Evolutionary conservation across 2,329 filamentous ascomycete genomes (phyloP).

Genomic region (Fusarium chuoi): DNA sequence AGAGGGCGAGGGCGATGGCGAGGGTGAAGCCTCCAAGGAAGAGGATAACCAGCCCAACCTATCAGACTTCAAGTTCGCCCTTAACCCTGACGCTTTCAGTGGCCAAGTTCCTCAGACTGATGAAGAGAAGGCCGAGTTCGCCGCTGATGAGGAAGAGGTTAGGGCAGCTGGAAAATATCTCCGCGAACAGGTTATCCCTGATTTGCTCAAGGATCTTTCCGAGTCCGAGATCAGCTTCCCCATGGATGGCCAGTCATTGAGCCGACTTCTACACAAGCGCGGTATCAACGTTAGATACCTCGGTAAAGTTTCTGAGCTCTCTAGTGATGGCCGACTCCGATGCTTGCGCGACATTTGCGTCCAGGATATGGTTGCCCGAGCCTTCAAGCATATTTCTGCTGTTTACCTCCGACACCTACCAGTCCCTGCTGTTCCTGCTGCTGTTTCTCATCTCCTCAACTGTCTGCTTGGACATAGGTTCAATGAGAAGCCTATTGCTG

Average conservation of each 20-base stretch:
- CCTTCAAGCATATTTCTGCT: slow-evolving; percentile 92
- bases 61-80: slow-evolving; percentile 83
- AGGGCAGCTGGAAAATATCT: slow-evolving; percentile 84
- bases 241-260: slow-evolving; percentile 96
- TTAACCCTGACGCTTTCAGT: slow-evolving; percentile 96
- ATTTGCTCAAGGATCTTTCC: slow-evolving; percentile 84
- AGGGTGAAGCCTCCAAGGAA: slow-evolving; percentile 41
- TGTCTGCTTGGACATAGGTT: slow-evolving; percentile 84
- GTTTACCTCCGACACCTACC: slow-evolving; percentile 83
- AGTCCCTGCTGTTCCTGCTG: slow-evolving; percentile 80
- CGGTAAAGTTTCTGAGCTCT: slow-evolving; percentile 80
- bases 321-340: slow-evolving; percentile 76
- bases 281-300: slow-evolving; percentile 97
- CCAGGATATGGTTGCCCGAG: slow-evolving; percentile 94
- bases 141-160: slow-evolving; percentile 87
- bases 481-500: slow-evolving; percentile 80
- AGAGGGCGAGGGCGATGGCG: slow-evolving; percentile 45
- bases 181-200: slow-evolving; percentile 80
- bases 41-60: slow-evolving; percentile 77
- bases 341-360: slow-evolving; percentile 81
- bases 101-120: slow-evolving; percentile 90
- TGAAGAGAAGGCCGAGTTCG: slow-evolving; percentile 86
- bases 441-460: slow-evolving; percentile 89
- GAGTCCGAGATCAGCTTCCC: slow-evolving; percentile 96
- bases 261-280: slow-evolving; percentile 90